phyloP scores from a whole-genome alignment of 164 flowering plant genomes.

The Vitis labrusca region DNA sequence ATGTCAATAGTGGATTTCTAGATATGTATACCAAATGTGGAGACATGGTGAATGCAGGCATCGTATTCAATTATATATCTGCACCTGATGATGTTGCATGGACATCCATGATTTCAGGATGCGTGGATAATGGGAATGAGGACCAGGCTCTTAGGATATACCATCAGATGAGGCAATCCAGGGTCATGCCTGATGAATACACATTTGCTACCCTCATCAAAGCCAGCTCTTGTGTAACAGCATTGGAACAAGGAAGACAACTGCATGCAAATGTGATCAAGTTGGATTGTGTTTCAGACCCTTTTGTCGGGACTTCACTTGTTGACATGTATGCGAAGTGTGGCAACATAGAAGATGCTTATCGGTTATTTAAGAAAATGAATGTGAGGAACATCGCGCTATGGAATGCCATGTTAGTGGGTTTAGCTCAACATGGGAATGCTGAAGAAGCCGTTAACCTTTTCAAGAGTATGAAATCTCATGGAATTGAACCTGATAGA shows the following conservation, averaged over 20 bases:
- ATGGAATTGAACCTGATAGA: conserved; percentile 46
- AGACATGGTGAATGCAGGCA: conserved; percentile 32
- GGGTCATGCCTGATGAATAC: conserved; percentile 48
- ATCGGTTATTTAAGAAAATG: conserved; percentile 34
- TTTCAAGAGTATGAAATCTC: conserved; percentile 36
- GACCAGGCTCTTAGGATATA: conserved; percentile 37
- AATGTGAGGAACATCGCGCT: conserved; percentile 29
- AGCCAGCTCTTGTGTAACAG: conserved; percentile 52
- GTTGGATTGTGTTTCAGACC: conserved; percentile 33
- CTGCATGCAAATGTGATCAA: conserved; percentile 59
- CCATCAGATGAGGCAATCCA: conserved; percentile 43
- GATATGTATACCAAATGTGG: conserved; percentile 65
- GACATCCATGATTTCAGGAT: conserved; percentile 64
- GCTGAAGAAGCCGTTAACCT: conserved; percentile 50
- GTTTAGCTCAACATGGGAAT: conserved; percentile 63
- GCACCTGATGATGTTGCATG: conserved; percentile 54
- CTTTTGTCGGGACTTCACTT: conserved; percentile 52
- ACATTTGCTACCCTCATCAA: conserved; percentile 55
- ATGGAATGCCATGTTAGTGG: conserved; percentile 68
- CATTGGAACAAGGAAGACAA: conserved; percentile 52
- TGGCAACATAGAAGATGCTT: conserved; percentile 43
- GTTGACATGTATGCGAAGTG: conserved; percentile 50
- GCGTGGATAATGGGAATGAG: conserved; percentile 53
- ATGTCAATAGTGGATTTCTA: conserved; percentile 42
- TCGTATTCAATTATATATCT: conserved; percentile 34